phyloP scores from a whole-genome alignment of 2,329 filamentous ascomycete species.

The Hypomyces perniciosus region DNA sequence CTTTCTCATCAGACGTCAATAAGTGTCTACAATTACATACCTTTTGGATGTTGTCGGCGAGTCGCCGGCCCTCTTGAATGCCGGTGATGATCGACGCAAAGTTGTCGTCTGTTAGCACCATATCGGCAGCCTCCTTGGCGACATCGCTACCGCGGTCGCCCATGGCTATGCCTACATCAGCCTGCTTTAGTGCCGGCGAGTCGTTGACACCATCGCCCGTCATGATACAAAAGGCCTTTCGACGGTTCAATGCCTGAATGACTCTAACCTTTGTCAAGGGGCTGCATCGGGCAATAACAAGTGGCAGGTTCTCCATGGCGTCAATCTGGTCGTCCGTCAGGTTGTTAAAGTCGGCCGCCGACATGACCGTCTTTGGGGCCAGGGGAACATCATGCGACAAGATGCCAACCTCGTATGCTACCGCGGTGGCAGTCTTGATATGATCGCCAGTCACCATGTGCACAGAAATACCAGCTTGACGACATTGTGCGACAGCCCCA shows the following conservation, averaged over 20 bases:
- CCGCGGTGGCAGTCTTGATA: constrained; percentile 60
- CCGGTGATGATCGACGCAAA: constrained; percentile 75
- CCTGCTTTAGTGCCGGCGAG: constrained; percentile 64
- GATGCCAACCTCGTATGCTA: constrained; percentile 61
- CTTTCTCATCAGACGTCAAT: background rate
- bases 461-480: constrained; percentile 56
- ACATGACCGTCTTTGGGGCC: constrained; percentile 48
- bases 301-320: constrained; percentile 51
- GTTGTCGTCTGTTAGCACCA: constrained; percentile 84
- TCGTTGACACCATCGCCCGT: constrained; percentile 73
- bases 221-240: constrained; percentile 65
- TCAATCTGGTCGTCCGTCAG: constrained; percentile 60
- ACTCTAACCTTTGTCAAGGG: constrained; percentile 69
- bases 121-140: constrained; percentile 76
- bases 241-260: constrained; percentile 66
- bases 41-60: constrained; percentile 71
- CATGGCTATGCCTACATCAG: constrained; percentile 73
- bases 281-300: constrained; percentile 65
- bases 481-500: constrained; percentile 53
- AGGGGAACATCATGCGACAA: constrained; percentile 34
- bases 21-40: constrained; percentile 29
- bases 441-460: constrained; percentile 68
- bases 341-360: constrained; percentile 56
- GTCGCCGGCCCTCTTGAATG: constrained; percentile 61
- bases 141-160: constrained; percentile 65